Percentiles rank a stretch among this genome's conserved stretches.
phyloP scores from a whole-genome alignment of 2,329 filamentous ascomycete species.

The Claviceps cyperi region DNA sequence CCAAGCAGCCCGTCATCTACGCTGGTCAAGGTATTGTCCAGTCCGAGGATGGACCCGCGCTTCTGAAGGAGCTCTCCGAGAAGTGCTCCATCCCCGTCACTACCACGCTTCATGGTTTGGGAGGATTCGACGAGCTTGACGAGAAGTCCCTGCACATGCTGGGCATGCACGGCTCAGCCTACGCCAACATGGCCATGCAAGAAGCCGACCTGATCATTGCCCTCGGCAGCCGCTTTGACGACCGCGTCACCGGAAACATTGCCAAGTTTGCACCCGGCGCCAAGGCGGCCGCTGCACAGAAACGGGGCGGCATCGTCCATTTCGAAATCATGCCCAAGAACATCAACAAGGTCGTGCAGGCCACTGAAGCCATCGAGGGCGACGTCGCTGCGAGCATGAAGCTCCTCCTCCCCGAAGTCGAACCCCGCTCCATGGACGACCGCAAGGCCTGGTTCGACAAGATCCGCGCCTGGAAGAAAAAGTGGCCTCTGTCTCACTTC shows the following conservation, averaged over 20 bases:
- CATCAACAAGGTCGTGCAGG: slow-evolving; percentile 98
- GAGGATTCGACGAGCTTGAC: slow-evolving; percentile 83
- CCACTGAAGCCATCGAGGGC: slow-evolving; percentile 87
- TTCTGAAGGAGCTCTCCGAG: slow-evolving; percentile 76
- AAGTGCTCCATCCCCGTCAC: slow-evolving; percentile 89
- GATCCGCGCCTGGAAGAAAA: slow-evolving; percentile 81
- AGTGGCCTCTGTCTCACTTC: slow-evolving; percentile 73
- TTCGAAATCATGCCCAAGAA: slow-evolving; percentile 99
- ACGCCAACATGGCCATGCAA: slow-evolving; percentile 97
- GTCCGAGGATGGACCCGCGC: slow-evolving; percentile 59
- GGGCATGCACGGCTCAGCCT: slow-evolving; percentile 94
- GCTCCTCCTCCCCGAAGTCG: slow-evolving; percentile 57
- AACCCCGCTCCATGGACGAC: slow-evolving; percentile 44
- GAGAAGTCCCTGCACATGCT: slow-evolving; percentile 95
- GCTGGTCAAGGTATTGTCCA: slow-evolving; percentile 82
- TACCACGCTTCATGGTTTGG: slow-evolving; percentile 86
- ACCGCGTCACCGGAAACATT: slow-evolving; percentile 75
- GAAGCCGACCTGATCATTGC: slow-evolving; percentile 93
- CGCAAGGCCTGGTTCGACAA: slow-evolving; percentile 78
- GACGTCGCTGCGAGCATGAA: slow-evolving; percentile 72
- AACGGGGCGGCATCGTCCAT: slow-evolving; percentile 86
- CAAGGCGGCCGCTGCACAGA: slow-evolving; percentile 69
- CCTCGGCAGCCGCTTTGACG: slow-evolving; percentile 86
- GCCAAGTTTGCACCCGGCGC: slow-evolving; percentile 81
- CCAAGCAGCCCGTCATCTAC: slow-evolving; percentile 92